Evolutionary conservation across 2,329 filamentous ascomycete genomes (phyloP), one percentile per base, ranked within the genome.

Genomic region (Hortaea sp.): DNA sequence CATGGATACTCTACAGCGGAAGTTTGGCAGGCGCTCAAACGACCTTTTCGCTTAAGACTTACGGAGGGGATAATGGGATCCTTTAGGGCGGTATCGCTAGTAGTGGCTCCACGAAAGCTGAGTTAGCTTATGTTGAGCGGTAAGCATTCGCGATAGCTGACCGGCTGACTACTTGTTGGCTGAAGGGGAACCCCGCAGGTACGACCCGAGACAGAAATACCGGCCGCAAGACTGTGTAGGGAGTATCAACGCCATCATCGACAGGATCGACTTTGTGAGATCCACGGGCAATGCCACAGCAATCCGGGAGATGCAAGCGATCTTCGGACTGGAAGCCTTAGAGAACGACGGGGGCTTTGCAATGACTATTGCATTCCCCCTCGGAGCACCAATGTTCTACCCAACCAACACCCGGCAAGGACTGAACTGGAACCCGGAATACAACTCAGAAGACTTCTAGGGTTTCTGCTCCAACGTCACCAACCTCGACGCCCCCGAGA

Each of bases 51-150:
- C 51, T 75, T 42, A 72, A 72, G 49, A 60, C 61, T 3, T 70
- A 75, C 49, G 66, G 86, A 0, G 79, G 88, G 13, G 67, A 75
- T 48, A 65, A 85, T 0, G 79, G 88, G 12, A 67, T 82, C 4
- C 90, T 84, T 64, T 89, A 77, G 74, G 88, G 77, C 44, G 79
- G 82, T 5, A 88, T 94, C 42, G 82, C 84, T 0, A 88, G 84
- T 0, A 90, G 85, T 0, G 87, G 84, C 0, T 85, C 90, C 1
- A 85, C 84, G 0, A 77, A 78, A 49, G 85, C 85, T 3, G 82
- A 90, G 45, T 79, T 79, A 51, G 84, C 90, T 54, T 81, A 81
- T 56, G 78, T 70, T 50, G 75, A 81, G 52, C 82, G 82, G 58
- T 81, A 42, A 12, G 44, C 40, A 10, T 12, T 28, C 7, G 5